A percentile compares a stretch with the other conserved stretches of the same genome.
Conservation (phyloP, 108 stramenopile genomes). For the Pseudonitzschia pungens region DNA sequence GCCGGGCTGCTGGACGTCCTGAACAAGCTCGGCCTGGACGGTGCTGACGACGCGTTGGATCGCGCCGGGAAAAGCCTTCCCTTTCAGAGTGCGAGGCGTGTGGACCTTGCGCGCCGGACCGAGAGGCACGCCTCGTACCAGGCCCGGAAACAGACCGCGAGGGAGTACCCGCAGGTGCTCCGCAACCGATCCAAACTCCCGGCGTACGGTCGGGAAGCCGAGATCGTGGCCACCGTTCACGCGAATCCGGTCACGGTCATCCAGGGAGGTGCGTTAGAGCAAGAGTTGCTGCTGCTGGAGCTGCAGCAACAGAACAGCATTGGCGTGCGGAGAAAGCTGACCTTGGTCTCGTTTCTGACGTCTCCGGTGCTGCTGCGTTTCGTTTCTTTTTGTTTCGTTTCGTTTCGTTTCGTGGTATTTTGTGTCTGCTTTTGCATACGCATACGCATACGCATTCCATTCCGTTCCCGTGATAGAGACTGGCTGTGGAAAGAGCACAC, state of each 20-base stretch:
- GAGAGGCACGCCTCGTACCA: slow-evolving; percentile 19
- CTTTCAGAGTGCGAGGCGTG: not conserved
- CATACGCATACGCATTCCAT: too few species aligned
- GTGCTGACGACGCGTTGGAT: not conserved
- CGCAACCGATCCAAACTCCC: slow-evolving; percentile 49
- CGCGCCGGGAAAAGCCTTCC: not conserved
- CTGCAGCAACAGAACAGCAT: slow-evolving; percentile 41
- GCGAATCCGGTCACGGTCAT: slow-evolving; percentile 57
- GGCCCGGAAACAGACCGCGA: slow-evolving; percentile 14
- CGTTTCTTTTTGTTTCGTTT: not conserved
- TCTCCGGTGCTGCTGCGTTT: too few species aligned
- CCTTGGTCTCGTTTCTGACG: too few species aligned
- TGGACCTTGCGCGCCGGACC: slow-evolving; percentile 22
- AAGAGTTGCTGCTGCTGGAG: slow-evolving; percentile 36
- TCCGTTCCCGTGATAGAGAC: slow-evolving; percentile 10
- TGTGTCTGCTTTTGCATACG: too few species aligned
- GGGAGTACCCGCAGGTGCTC: slow-evolving; percentile 34
- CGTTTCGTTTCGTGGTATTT: too few species aligned
- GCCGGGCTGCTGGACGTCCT: slow-evolving; percentile 20
- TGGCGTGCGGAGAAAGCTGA: too few species aligned
- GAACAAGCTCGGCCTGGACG: slow-evolving; percentile 21
- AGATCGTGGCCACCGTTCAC: slow-evolving; percentile 47
- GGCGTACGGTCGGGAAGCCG: slow-evolving; percentile 50
- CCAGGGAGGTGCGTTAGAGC: slow-evolving; percentile 29
- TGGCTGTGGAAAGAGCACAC: slow-evolving; percentile 77